Percentiles rank a stretch among this genome's conserved stretches.
phyloP scores from a whole-genome alignment of 805 yeast genomes.

The Spencermartinsiella europaea region DNA sequence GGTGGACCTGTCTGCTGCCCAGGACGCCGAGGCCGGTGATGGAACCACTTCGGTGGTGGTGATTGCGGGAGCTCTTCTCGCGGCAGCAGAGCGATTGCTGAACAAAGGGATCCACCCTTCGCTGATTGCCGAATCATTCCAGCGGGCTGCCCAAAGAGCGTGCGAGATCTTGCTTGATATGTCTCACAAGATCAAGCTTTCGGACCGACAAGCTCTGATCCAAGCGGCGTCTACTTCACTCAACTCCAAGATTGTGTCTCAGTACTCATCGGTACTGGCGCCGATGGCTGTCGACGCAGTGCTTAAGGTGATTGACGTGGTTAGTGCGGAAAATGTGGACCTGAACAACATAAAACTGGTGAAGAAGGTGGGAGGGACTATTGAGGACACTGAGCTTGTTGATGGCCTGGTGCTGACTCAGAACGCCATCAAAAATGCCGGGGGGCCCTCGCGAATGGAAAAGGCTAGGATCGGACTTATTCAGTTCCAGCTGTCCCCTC shows the following conservation, averaged over 20 bases:
- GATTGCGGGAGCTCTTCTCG: slow-evolving; percentile 86
- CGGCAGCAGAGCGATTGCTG: slow-evolving; percentile 89
- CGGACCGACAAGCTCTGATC: slow-evolving; percentile 75
- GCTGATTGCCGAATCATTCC: slow-evolving; percentile 88
- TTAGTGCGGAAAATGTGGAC: slow-evolving; percentile 67
- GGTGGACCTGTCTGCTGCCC: slow-evolving; percentile 97
- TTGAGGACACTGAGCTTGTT: slow-evolving; percentile 83
- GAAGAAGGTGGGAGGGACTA: slow-evolving; percentile 95
- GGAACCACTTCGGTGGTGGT: slow-evolving; percentile 98
- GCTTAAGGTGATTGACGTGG: slow-evolving; percentile 62
- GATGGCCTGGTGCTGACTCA: slow-evolving; percentile 94
- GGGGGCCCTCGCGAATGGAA: slow-evolving; percentile 92
- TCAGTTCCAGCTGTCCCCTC: slow-evolving; percentile 94
- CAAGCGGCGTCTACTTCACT: slow-evolving; percentile 94
- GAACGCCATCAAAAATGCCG: slow-evolving; percentile 81
- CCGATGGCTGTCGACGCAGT: slow-evolving; percentile 95
- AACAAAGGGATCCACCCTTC: slow-evolving; percentile 92
- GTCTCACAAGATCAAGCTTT: slow-evolving; percentile 74
- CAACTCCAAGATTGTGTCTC: slow-evolving; percentile 93
- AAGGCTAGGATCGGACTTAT: slow-evolving; percentile 86
- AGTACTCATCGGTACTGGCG: slow-evolving; percentile 76
- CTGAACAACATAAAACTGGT: slow-evolving; percentile 81
- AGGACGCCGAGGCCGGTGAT: slow-evolving; percentile 99
- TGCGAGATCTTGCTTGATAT: slow-evolving; percentile 77
- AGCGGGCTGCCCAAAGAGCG: slow-evolving; percentile 78